These are phyloP conservation scores for Ogataea glucozyma DNA, from an alignment of 805 yeast species.

Conservation along the genomic window DNA sequence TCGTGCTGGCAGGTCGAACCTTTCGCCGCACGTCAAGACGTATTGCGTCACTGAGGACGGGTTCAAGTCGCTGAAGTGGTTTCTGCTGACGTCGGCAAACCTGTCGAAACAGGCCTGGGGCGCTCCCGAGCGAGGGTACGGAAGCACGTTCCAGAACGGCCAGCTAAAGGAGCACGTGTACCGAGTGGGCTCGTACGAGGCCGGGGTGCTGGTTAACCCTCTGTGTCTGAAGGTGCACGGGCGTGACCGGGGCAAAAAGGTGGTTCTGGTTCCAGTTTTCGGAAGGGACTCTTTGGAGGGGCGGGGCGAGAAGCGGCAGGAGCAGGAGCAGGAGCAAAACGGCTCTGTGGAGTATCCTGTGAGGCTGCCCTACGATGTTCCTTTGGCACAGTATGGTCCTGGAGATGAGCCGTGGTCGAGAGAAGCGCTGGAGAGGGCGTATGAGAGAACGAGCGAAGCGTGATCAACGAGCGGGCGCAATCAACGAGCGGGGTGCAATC, in stretches of 20 bases:
- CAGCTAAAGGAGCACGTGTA: conserved; percentile 28
- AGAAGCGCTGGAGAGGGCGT: conserved; percentile 18
- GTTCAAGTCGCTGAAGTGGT: conserved; percentile 61
- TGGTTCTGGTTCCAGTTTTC: conserved; percentile 44
- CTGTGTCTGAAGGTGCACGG: conserved; percentile 21
- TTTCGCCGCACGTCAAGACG: conserved; percentile 65
- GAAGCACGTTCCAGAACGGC: conserved; percentile 15
- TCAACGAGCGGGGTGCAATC: too few species aligned
- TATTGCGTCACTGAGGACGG: conserved; percentile 55
- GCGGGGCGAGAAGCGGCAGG: conserved; percentile 3
- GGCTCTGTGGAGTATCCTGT: conserved; percentile 39
- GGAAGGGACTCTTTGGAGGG: conserved; percentile 35
- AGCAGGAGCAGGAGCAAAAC: too few species aligned
- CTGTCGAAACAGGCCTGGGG: conserved; percentile 86
- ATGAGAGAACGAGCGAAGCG: conserved; percentile 3
- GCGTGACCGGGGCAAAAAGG: conserved; percentile 8
- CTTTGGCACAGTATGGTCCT: conserved; percentile 42
- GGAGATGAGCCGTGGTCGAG: conserved; percentile 54
- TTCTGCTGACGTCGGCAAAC: conserved; percentile 72
- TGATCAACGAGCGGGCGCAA: too few species aligned
- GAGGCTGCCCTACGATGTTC: conserved; percentile 55
- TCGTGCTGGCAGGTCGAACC: conserved; percentile 27
- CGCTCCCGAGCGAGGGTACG: conserved; percentile 30
- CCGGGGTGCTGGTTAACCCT: conserved; percentile 50
- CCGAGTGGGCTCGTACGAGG: conserved; percentile 48